phyloP scores from a whole-genome alignment of 176 grass and related monocot species.

The Avena sativa region DNA sequence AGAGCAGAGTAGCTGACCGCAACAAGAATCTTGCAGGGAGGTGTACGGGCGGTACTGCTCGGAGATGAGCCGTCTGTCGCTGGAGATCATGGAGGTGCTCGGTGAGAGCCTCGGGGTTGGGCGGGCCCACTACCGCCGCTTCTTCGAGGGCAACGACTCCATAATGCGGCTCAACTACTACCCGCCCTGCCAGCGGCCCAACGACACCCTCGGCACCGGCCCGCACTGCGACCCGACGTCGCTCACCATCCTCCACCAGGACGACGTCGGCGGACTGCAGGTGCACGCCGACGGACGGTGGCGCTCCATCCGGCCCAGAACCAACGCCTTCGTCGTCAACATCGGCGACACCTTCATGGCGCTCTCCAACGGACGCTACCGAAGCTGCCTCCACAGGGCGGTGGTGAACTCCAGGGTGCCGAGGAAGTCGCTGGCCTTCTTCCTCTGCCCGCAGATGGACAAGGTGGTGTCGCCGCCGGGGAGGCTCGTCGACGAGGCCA shows the following conservation, averaged over 20 bases:
- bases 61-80: conserved; percentile 78
- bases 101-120: conserved; percentile 71
- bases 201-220: conserved; percentile 71
- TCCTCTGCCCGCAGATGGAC: conserved; percentile 86
- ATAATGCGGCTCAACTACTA: conserved; percentile 99
- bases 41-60: conserved; percentile 71
- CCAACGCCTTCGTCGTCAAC: conserved; percentile 76
- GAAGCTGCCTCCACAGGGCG: conserved; percentile 85
- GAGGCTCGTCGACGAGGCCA: conserved; percentile 46
- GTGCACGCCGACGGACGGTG: conserved; percentile 60
- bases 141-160: conserved; percentile 84
- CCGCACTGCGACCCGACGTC: conserved; percentile 95
- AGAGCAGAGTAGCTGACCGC: not conserved
- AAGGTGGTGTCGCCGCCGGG: conserved; percentile 68
- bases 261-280: conserved; percentile 83
- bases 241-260: conserved; percentile 97
- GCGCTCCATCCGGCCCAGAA: conserved; percentile 51
- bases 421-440: conserved; percentile 79
- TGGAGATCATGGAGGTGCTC: conserved; percentile 88
- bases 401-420: conserved; percentile 74
- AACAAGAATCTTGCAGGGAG: conserved; percentile 21
- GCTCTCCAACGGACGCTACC: conserved; percentile 84
- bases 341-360: conserved; percentile 99
- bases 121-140: conserved; percentile 50
- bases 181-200: conserved; percentile 83